Evolutionary conservation across 176 grass and related monocot species (phyloP).

Genomic region (Paspalum vaginatum): DNA sequence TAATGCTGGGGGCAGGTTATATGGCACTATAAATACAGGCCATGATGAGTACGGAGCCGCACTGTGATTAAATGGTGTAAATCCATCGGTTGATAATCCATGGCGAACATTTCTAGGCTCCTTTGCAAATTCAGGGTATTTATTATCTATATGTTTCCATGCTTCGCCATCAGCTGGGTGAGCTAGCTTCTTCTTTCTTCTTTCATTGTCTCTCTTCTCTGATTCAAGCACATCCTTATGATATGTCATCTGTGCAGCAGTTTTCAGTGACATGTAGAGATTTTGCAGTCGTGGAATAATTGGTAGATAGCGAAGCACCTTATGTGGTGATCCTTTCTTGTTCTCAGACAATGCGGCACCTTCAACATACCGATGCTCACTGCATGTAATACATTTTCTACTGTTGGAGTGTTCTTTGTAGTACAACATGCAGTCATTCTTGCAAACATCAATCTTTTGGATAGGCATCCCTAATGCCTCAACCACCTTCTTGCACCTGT

Average conservation of each 20-base stretch:
- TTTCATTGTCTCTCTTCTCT: not conserved
- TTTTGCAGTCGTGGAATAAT: not conserved
- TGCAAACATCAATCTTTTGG: not conserved
- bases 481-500: slow-evolving; percentile 11
- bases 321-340: not conserved
- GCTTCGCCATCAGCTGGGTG: slow-evolving; percentile 27
- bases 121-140: not conserved
- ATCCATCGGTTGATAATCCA: not conserved
- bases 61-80: not conserved
- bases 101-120: slow-evolving; percentile 19
- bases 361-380: not conserved
- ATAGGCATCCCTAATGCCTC: not conserved
- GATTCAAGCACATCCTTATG: not conserved
- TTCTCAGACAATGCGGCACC: not conserved
- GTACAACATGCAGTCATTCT: not conserved
- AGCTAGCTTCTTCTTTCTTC: not conserved
- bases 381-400: not conserved
- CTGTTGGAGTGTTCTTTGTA: not conserved
- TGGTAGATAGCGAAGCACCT: not conserved
- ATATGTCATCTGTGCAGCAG: not conserved
- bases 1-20: slow-evolving; percentile 26
- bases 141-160: slow-evolving; percentile 13
- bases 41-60: slow-evolving; percentile 8
- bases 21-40: not conserved
- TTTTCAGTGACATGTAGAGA: not conserved